A percentile compares a stretch with the other conserved stretches of the same genome.
Conservation (phyloP, 1,284 basidiomycete species). For the Sanghuangporus weigelae region DNA sequence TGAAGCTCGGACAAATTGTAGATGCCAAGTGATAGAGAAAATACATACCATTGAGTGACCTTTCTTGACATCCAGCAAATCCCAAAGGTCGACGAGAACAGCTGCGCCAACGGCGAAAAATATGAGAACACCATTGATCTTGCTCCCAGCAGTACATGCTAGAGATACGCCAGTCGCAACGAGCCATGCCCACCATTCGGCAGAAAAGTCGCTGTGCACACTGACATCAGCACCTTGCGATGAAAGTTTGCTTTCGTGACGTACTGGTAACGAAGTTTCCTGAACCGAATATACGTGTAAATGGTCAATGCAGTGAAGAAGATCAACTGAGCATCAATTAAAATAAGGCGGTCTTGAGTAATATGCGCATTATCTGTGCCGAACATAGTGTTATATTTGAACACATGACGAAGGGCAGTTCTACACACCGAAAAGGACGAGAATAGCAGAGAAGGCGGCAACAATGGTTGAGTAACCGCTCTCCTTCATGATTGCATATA, state of each 20-base stretch:
- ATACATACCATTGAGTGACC: conserved; percentile 75
- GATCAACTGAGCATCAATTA: conserved; percentile 91
- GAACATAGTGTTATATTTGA: neutral
- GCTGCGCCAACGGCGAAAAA: conserved; percentile 88
- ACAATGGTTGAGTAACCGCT: conserved; percentile 90
- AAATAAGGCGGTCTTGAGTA: conserved; percentile 91
- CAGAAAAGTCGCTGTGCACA: conserved; percentile 70
- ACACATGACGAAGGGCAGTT: neutral
- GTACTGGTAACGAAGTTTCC: conserved; percentile 88
- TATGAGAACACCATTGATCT: conserved; percentile 95
- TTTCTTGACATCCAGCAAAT: conserved; percentile 82
- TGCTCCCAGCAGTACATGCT: conserved; percentile 95
- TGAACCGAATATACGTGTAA: conserved; percentile 94
- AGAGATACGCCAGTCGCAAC: conserved; percentile 87
- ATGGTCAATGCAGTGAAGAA: conserved; percentile 96
- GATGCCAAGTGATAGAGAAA: neutral
- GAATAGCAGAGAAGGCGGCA: conserved; percentile 79
- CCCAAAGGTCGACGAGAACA: conserved; percentile 94
- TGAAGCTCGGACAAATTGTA: conserved; percentile 8
- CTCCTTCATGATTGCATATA: conserved; percentile 98
- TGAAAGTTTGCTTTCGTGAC: conserved; percentile 24
- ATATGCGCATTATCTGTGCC: conserved; percentile 90
- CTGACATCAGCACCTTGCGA: conserved; percentile 12
- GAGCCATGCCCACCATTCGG: conserved; percentile 95
- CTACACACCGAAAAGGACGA: conserved; percentile 81